Evolutionary conservation across 202 grass and related monocot species (phyloP).

Genomic region (Miscanthus sacchariflorus): DNA sequence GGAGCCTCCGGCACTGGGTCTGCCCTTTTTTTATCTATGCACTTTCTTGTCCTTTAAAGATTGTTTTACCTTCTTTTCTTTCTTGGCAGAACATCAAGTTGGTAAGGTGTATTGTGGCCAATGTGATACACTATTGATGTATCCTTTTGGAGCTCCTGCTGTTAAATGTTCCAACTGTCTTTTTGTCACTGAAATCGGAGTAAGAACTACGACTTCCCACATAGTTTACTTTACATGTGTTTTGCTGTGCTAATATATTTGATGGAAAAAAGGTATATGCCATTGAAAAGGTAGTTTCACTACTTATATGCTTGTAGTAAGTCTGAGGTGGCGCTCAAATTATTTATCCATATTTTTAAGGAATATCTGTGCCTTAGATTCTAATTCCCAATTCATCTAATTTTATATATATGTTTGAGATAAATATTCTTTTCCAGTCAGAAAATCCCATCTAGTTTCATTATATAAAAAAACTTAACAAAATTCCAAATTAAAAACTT

Average conservation of each 20-base stretch:
- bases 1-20: too few species aligned
- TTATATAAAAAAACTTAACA: background rate
- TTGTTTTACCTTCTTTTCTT: slow-evolving; percentile 40
- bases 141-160: slow-evolving; percentile 81
- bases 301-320: slow-evolving; percentile 15
- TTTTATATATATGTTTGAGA: background rate
- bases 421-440: background rate
- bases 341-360: background rate
- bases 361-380: slow-evolving; percentile 3
- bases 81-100: slow-evolving; percentile 74
- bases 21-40: background rate
- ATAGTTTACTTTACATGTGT: slow-evolving; percentile 34
- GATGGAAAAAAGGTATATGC: slow-evolving; percentile 7
- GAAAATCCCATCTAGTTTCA: background rate
- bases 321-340: background rate
- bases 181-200: slow-evolving; percentile 80
- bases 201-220: slow-evolving; percentile 55
- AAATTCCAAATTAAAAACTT: background rate
- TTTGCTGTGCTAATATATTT: slow-evolving; percentile 33
- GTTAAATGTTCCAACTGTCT: slow-evolving; percentile 78
- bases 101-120: slow-evolving; percentile 74
- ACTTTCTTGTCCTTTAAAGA: slow-evolving; percentile 16
- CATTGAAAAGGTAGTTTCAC: background rate
- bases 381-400: background rate
- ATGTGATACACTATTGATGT: slow-evolving; percentile 80